Conservation (phyloP, 2,329 filamentous ascomycete species). For the Endoconidiophora laricicola region DNA sequence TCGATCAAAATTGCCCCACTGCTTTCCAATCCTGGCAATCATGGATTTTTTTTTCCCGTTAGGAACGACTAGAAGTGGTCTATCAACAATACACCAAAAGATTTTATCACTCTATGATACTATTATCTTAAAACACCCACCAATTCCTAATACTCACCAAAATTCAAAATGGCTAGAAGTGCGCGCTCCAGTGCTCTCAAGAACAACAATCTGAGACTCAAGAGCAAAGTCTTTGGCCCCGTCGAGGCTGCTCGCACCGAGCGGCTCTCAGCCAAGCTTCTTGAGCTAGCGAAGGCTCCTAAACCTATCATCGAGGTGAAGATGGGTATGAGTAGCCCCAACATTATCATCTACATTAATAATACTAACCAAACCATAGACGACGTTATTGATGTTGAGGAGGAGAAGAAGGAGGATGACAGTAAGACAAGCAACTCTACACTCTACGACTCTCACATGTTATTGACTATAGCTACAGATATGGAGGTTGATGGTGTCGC, state of each 20-base stretch:
- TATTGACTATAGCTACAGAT: constrained; percentile 17
- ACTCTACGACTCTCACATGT: not conserved
- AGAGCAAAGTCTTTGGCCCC: constrained; percentile 69
- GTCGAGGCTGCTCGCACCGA: constrained; percentile 63
- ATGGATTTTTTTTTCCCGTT: constrained; percentile 17
- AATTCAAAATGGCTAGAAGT: constrained; percentile 64
- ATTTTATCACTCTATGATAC: not conserved
- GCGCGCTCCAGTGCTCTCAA: constrained; percentile 65
- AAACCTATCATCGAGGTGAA: constrained; percentile 42
- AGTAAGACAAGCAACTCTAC: not conserved
- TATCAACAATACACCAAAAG: constrained; percentile 1
- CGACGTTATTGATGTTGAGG: constrained; percentile 2
- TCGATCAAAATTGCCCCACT: constrained; percentile 8
- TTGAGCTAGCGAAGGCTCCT: constrained; percentile 62
- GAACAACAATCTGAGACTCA: constrained; percentile 66
- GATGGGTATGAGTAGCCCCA: constrained; percentile 22
- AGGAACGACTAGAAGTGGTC: not conserved
- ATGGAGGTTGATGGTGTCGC: constrained; percentile 40
- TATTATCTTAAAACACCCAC: not conserved
- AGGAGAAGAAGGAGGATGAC: constrained; percentile 9
- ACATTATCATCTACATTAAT: not conserved
- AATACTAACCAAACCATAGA: constrained; percentile 4
- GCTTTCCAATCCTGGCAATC: constrained; percentile 10
- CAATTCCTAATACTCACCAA: constrained; percentile 11
- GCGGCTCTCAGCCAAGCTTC: constrained; percentile 69